phyloP scores from a whole-genome alignment of 2,329 filamentous ascomycete species.

The Fusarium sarcochroum region DNA sequence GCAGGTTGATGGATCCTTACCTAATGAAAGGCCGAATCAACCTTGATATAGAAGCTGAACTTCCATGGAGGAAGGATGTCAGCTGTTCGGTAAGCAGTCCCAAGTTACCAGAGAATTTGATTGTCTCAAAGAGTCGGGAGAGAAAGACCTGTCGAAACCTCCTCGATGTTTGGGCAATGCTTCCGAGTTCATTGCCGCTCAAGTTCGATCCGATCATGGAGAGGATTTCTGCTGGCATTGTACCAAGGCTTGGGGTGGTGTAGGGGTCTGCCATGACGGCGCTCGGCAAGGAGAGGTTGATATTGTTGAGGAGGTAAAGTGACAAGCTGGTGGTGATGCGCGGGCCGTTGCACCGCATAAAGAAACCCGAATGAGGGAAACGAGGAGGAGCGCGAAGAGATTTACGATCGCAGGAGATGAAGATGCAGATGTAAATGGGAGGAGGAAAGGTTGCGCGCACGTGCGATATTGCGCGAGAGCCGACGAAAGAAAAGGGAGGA shows the following conservation, averaged over 20 bases:
- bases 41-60: too few relatives aligned
- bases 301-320: too few relatives aligned
- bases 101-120: neutral
- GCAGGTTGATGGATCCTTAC: neutral
- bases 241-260: neutral
- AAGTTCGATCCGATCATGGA: neutral
- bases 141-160: neutral
- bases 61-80: neutral
- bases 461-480: too few relatives aligned
- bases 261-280: neutral
- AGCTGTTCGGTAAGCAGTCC: neutral
- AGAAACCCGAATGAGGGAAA: too few relatives aligned
- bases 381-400: too few relatives aligned
- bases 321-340: too few relatives aligned
- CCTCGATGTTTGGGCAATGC: neutral
- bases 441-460: too few relatives aligned
- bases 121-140: neutral
- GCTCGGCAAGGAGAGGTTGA: too few relatives aligned
- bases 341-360: too few relatives aligned
- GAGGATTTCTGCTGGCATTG: neutral
- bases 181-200: neutral
- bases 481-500: too few relatives aligned
- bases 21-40: neutral
- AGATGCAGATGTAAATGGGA: too few relatives aligned
- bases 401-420: too few relatives aligned